A percentile compares a stretch with the other conserved stretches of the same genome.
Evolutionary conservation across 257 asterid genomes (phyloP).

Genomic region (Lycium barbarum): DNA sequence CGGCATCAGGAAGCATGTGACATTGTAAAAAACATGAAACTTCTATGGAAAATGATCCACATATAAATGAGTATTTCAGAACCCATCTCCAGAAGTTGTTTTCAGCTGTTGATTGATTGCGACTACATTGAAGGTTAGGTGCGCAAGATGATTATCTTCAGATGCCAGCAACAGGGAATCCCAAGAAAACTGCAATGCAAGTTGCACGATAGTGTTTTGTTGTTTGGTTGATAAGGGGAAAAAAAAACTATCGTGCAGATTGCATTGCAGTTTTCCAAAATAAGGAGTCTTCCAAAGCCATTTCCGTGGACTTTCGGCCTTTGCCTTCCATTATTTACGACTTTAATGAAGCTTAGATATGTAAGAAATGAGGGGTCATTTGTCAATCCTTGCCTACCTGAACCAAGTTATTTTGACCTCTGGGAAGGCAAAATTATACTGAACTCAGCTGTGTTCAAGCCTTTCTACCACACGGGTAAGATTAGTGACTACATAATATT

Average conservation of each 20-base stretch:
- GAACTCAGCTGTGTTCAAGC: neutral
- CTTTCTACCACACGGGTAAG: neutral
- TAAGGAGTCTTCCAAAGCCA: neutral
- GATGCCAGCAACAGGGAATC: neutral
- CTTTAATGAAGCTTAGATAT: neutral
- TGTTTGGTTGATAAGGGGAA: too few species aligned
- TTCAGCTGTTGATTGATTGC: neutral
- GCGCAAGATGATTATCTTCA: neutral
- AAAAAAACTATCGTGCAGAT: too few species aligned
- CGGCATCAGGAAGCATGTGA: neutral
- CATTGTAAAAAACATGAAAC: constrained; percentile 3
- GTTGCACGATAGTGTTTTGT: neutral
- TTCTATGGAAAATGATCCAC: constrained; percentile 7
- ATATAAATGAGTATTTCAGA: neutral
- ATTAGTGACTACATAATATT: too few species aligned
- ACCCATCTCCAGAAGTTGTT: neutral
- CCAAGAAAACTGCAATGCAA: neutral
- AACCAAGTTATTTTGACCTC: neutral
- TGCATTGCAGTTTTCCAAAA: neutral
- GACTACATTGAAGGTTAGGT: neutral
- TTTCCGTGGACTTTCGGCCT: neutral
- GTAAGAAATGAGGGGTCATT: neutral
- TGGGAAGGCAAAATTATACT: neutral
- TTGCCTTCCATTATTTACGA: neutral
- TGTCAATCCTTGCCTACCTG: neutral